Percentiles rank a stretch among this genome's conserved stretches.
Evolutionary conservation across 495 filamentous ascomycete genomes (phyloP).

Genomic region (Daldinia grandis): DNA sequence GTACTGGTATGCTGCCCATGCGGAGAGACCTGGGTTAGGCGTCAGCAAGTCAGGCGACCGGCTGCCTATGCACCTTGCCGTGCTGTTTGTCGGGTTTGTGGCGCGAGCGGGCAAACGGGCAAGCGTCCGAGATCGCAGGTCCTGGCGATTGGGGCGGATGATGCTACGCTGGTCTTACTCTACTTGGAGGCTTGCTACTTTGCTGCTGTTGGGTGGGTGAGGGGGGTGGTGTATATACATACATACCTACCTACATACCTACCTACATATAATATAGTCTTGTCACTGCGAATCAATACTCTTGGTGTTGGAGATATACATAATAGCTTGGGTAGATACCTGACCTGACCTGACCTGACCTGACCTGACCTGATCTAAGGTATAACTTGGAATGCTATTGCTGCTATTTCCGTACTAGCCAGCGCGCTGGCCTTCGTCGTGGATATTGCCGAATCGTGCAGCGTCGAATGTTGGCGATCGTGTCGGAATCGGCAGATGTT

Average conservation of each 20-base stretch:
- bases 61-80: slow-evolving; percentile 37
- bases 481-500: slow-evolving; percentile 13
- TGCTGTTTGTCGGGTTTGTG: slow-evolving; percentile 28
- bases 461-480: slow-evolving; percentile 6
- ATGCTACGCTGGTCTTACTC: slow-evolving; percentile 40
- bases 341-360: no score
- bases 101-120: no score
- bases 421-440: background rate
- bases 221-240: slow-evolving; percentile 6
- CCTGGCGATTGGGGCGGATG: background rate
- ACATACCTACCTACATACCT: no score
- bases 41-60: slow-evolving; percentile 35
- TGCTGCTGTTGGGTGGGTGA: slow-evolving; percentile 1
- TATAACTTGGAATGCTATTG: background rate
- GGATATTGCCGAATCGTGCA: background rate
- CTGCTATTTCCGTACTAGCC: background rate
- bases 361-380: no score
- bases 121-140: slow-evolving; percentile 41
- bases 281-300: no score
- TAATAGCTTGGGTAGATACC: no score
- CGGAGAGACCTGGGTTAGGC: slow-evolving; percentile 8
- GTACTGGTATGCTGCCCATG: background rate
- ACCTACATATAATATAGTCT: no score
- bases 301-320: no score
- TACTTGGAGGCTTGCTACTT: slow-evolving; percentile 31